Conservation (phyloP, 805 yeast genomes). For the Schwanniomyces sp. region DNA sequence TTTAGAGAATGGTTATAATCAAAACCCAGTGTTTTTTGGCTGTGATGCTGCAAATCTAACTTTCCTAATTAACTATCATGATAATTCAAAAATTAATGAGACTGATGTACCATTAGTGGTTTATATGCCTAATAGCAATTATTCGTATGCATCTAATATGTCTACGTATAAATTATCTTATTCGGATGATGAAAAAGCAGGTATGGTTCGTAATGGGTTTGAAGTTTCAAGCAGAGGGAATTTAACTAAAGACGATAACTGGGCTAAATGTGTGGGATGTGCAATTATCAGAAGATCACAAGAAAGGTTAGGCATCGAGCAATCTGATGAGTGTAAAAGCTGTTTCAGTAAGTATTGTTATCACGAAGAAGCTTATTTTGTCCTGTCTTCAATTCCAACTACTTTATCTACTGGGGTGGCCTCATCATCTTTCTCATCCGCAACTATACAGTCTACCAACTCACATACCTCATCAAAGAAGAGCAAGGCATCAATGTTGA, state of each 20-base stretch:
- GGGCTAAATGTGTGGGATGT: slow-evolving; percentile 79
- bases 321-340: slow-evolving; percentile 63
- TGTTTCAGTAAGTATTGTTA: slow-evolving; percentile 80
- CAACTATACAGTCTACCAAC: background rate
- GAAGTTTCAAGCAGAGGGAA: slow-evolving; percentile 67
- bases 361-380: slow-evolving; percentile 31
- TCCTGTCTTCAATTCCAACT: background rate
- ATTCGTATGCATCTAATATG: slow-evolving; percentile 65
- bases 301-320: slow-evolving; percentile 61
- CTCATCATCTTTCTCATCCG: background rate
- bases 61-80: slow-evolving; percentile 33
- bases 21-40: slow-evolving; percentile 79
- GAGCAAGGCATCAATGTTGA: background rate
- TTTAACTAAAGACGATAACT: slow-evolving; percentile 63
- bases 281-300: slow-evolving; percentile 77
- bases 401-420: background rate
- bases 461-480: background rate
- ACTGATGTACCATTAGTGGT: slow-evolving; percentile 62
- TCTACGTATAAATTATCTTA: slow-evolving; percentile 70
- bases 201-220: slow-evolving; percentile 71
- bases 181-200: slow-evolving; percentile 52
- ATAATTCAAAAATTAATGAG: slow-evolving; percentile 15
- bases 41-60: slow-evolving; percentile 68
- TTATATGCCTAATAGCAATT: slow-evolving; percentile 71
- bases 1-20: slow-evolving; percentile 57